These are phyloP conservation scores for Vinca minor DNA, from an alignment of 257 asterid genomes.

Conservation along the genomic window DNA sequence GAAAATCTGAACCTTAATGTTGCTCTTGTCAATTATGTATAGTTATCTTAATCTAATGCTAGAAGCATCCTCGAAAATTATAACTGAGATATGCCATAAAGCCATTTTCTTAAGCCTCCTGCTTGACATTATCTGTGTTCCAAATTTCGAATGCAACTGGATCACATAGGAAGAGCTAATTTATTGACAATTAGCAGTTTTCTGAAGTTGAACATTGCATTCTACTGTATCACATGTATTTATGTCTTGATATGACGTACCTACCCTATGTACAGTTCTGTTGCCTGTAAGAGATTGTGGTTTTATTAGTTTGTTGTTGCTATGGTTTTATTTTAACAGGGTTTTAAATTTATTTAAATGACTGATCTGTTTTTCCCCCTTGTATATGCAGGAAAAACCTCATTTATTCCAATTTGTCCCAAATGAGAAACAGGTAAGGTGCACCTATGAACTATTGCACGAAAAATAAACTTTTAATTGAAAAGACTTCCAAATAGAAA, in stretches of 20 bases:
- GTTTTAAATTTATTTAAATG: neutral
- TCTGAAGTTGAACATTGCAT: neutral
- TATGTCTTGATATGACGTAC: neutral
- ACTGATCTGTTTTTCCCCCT: constrained; percentile 8
- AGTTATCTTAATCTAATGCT: neutral
- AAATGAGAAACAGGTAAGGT: constrained; percentile 76
- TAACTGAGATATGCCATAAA: neutral
- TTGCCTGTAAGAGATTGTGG: neutral
- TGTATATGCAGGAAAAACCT: constrained; percentile 75
- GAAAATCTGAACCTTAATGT: neutral
- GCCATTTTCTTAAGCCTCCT: neutral
- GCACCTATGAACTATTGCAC: constrained; percentile 9
- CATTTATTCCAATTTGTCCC: constrained; percentile 85
- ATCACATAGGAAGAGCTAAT: neutral
- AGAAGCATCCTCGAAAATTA: neutral
- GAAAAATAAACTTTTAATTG: neutral
- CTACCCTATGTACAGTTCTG: neutral
- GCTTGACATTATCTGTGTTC: neutral
- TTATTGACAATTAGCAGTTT: neutral
- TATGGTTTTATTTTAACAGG: neutral
- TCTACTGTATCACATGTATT: neutral
- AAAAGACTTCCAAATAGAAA: neutral
- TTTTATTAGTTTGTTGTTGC: neutral
- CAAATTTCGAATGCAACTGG: neutral
- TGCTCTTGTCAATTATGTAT: neutral